Conservation (phyloP, 257 asterid genomes). For the Oldenlandia corymbosa region DNA sequence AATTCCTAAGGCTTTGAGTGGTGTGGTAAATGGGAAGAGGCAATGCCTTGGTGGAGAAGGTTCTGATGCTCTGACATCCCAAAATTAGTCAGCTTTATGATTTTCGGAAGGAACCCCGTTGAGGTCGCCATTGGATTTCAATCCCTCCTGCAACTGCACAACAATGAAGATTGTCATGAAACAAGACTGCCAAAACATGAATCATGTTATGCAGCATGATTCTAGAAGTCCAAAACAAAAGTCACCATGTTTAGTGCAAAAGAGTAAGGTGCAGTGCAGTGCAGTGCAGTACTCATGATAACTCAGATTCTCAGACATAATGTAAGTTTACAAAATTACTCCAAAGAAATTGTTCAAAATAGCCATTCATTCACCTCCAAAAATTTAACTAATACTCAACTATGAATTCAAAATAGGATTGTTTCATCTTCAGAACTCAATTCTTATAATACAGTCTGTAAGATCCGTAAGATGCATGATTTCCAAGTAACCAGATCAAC, state of each 20-base stretch:
- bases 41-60: neutral
- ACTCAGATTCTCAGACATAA: too few species aligned
- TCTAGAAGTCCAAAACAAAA: neutral
- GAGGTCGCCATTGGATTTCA: slow-evolving; percentile 31
- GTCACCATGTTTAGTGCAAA: neutral
- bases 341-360: neutral
- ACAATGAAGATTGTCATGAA: slow-evolving; percentile 2
- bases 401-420: too few species aligned
- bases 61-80: neutral
- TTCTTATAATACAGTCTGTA: too few species aligned
- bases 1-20: slow-evolving; percentile 19
- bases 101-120: slow-evolving; percentile 29
- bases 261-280: neutral
- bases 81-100: slow-evolving; percentile 40
- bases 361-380: neutral
- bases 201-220: neutral
- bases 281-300: too few species aligned
- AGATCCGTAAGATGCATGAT: neutral
- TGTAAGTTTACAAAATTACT: neutral
- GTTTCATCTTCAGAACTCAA: too few species aligned
- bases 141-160: slow-evolving; percentile 51
- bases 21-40: slow-evolving; percentile 12
- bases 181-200: neutral
- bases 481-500: neutral
- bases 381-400: neutral